Evolutionary conservation across 495 filamentous ascomycete genomes (phyloP).

Genomic region (Penicillium odoratum): DNA sequence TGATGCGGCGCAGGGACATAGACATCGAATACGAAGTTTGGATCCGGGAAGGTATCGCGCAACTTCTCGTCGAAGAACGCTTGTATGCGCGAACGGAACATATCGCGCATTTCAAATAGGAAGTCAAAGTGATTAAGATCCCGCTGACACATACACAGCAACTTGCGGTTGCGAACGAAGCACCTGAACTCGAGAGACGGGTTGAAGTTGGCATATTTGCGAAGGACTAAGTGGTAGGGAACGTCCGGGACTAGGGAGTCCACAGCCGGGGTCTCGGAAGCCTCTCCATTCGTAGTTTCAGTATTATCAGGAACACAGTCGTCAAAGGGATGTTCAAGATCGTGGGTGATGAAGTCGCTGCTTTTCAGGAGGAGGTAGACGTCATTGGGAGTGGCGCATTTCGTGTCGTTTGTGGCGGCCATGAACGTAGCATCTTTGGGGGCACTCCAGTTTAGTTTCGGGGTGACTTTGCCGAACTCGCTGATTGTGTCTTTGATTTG

Average conservation of each 20-base stretch:
- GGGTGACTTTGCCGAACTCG: conserved; percentile 77
- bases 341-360: conserved; percentile 90
- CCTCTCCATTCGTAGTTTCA: conserved; percentile 11
- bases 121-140: conserved; percentile 91
- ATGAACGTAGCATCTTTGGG: conserved; percentile 99
- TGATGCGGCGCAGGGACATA: conserved; percentile 81
- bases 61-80: conserved; percentile 73
- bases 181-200: conserved; percentile 91
- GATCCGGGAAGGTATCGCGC: conserved; percentile 76
- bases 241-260: conserved; percentile 38
- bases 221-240: conserved; percentile 71
- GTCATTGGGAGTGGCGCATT: conserved; percentile 84
- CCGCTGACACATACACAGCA: conserved; percentile 85
- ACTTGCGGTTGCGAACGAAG: conserved; percentile 76
- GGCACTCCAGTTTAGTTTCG: conserved; percentile 96
- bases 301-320: conserved; percentile 57
- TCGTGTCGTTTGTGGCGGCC: conserved; percentile 81
- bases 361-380: conserved; percentile 91
- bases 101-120: conserved; percentile 61
- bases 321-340: conserved; percentile 90
- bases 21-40: conserved; percentile 82
- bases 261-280: neutral
- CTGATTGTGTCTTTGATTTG: conserved; percentile 72
- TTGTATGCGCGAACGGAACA: conserved; percentile 61
- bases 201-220: conserved; percentile 84